These are phyloP conservation scores for Plenodomus lindquistii DNA, from an alignment of 2,329 filamentous ascomycete genomes.

Conservation along the genomic window DNA sequence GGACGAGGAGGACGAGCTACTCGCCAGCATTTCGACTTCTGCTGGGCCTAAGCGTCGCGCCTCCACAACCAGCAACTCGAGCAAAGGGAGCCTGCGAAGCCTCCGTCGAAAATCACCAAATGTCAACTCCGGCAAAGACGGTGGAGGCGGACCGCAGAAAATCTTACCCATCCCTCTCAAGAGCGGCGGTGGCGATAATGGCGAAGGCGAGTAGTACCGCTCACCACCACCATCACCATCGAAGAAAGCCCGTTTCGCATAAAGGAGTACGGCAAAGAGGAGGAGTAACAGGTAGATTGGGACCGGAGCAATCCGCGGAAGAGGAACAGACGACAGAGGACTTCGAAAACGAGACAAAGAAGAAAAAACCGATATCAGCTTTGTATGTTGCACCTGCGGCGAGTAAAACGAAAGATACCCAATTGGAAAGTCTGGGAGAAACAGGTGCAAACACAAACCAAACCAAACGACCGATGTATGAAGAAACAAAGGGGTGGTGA, in stretches of 20 bases:
- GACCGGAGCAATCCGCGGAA: not conserved
- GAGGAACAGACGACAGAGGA: conserved; percentile 10
- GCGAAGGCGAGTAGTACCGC: conserved; percentile 32
- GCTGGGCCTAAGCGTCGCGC: conserved; percentile 51
- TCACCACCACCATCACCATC: not conserved
- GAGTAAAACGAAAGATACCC: conserved; percentile 40
- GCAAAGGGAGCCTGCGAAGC: conserved; percentile 37
- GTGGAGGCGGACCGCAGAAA: conserved; percentile 44
- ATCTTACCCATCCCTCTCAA: conserved; percentile 48
- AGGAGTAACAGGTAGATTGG: too few relatives aligned
- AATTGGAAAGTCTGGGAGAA: conserved; percentile 31
- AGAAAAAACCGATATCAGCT: not conserved
- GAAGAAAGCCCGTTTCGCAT: not conserved
- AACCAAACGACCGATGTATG: conserved; percentile 35
- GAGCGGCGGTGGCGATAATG: conserved; percentile 36
- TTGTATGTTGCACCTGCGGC: conserved; percentile 19
- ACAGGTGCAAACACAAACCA: not conserved
- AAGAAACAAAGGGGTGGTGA: conserved; percentile 7
- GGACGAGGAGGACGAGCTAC: conserved; percentile 81
- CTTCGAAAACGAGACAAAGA: conserved; percentile 14
- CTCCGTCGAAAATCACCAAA: conserved; percentile 50
- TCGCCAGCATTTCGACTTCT: conserved; percentile 74
- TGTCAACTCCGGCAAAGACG: conserved; percentile 50
- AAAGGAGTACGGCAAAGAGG: not conserved
- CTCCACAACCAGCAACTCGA: conserved; percentile 40